Evolutionary conservation across 345 rosid genomes (phyloP).

Genomic region (Eucalyptus paniculata): DNA sequence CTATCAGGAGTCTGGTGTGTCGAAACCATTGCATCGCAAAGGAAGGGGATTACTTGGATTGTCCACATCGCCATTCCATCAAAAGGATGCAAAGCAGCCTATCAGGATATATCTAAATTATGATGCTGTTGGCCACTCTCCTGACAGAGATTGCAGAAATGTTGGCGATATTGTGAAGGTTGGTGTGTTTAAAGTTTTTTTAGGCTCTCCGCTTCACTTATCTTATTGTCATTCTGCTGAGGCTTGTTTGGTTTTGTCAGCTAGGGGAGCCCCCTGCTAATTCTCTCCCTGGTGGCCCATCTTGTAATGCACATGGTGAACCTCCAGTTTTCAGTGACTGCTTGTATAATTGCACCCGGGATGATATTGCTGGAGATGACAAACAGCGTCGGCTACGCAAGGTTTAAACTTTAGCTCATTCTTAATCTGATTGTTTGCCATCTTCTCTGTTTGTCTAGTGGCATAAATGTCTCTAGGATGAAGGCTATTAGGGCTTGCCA

Average conservation of each 20-base stretch:
- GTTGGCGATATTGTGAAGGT: conserved; percentile 94
- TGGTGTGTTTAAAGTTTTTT: not conserved
- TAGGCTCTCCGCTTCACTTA: not conserved
- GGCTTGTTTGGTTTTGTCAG: conserved; percentile 18
- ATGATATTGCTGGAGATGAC: conserved; percentile 88
- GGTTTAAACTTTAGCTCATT: conserved; percentile 22
- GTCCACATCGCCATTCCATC: conserved; percentile 7
- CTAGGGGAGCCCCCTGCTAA: conserved; percentile 83
- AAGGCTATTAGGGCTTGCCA: not conserved
- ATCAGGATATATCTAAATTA: conserved; percentile 90
- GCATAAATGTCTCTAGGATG: not conserved
- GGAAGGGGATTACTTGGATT: conserved; percentile 77
- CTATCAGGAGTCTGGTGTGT: conserved; percentile 35
- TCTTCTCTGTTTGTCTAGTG: not conserved
- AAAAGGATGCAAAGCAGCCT: conserved; percentile 62
- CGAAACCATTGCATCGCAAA: conserved; percentile 27
- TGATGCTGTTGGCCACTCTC: conserved; percentile 97
- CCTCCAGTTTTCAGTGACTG: conserved; percentile 90
- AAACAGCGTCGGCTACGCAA: conserved; percentile 80
- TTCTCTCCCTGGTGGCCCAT: conserved; percentile 36
- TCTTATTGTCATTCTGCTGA: not conserved
- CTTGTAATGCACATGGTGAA: conserved; percentile 63
- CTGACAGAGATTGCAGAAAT: conserved; percentile 74
- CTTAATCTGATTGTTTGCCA: not conserved
- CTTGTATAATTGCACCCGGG: conserved; percentile 94